Base-by-base conservation (phyloP, 2,329 filamentous ascomycete species). In the Botrytis sinoallii region DNA sequence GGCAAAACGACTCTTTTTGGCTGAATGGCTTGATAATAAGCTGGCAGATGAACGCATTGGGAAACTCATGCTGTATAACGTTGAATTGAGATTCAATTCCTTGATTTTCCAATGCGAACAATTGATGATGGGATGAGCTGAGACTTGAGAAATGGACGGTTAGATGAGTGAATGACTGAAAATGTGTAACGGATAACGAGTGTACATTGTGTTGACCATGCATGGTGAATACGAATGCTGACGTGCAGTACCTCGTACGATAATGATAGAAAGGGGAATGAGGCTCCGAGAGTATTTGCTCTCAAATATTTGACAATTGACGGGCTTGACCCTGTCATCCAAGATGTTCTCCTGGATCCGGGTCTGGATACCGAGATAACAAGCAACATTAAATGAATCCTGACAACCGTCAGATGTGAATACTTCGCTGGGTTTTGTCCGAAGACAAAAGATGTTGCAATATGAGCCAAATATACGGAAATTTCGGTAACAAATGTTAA, bases 121-220 rank as follows among this genome's bases (percentile, higher is more conserved):
- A 6, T 40, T 72, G n/a, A 70, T n/a, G 44, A 48, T 48, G 38
- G 32, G n/a, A 67, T 68, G 70, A 66, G 70, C 70, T 72, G 70
- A 72, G n/a, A 44, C 29, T 52, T 72, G 70, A 72, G n/a, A 40
- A 48, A 57, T 35, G 18, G 35, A 64, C 1, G 38, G 35, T n/a
- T 35, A 52, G 70, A 44, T 40, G 38, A 35, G 55, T 70, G 55
- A 48, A 59, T 22, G 35, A 29, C 32, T 69, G 48, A 46, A 48
- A 25, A 48, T 40, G 63, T 40, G 20, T 57, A n/a, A 66, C 63
- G 22, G 46, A 38, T n/a, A 52, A 55, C 46, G 46, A 67, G 46
- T 52, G 42, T 67, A 55, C 52, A 29, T 29, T 55, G 52, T 55
- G 35, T 67, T n/a, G 44, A 32, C 7, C 44, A 35, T 38, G 44